Conservation (phyloP, 192 early-diverging fungal genomes). For the Hyaloraphidium curvatum region DNA sequence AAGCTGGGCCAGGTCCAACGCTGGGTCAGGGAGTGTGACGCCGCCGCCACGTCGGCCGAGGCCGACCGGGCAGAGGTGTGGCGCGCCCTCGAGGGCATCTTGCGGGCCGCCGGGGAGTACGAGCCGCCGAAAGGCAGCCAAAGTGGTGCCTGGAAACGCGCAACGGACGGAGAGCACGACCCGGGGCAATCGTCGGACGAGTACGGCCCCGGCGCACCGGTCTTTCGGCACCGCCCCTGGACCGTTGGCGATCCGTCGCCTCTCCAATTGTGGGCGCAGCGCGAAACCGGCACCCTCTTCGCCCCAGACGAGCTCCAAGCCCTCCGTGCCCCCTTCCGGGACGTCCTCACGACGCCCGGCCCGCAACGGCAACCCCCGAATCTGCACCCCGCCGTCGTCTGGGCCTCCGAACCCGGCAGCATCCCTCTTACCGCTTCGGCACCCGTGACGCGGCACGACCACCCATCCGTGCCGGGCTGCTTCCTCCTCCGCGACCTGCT, state of each 20-base stretch:
- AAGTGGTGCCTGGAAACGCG: too few relatives aligned
- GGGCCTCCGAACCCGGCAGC: slow-evolving; percentile 29
- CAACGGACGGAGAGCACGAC: too few relatives aligned
- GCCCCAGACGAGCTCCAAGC: too few relatives aligned
- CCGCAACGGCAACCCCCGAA: slow-evolving; percentile 37
- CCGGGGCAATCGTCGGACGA: too few relatives aligned
- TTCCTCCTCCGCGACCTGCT: slow-evolving; percentile 36
- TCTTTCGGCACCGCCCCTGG: too few relatives aligned
- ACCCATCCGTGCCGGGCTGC: slow-evolving; percentile 32
- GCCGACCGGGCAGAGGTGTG: slow-evolving; percentile 23
- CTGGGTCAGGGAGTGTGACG: slow-evolving; percentile 54
- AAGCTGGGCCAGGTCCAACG: slow-evolving; percentile 41
- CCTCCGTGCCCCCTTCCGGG: slow-evolving; percentile 20
- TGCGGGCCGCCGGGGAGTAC: slow-evolving; percentile 41
- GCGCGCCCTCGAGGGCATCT: slow-evolving; percentile 36
- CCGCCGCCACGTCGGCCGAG: slow-evolving; percentile 25
- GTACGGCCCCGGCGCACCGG: too few relatives aligned
- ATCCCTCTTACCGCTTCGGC: slow-evolving; percentile 18
- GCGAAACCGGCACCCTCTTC: too few relatives aligned
- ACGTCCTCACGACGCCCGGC: slow-evolving; percentile 30
- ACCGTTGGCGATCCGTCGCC: too few relatives aligned
- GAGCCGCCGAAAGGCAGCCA: too few relatives aligned
- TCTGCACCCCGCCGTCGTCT: slow-evolving; percentile 33
- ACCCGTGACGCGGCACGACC: slow-evolving; percentile 19
- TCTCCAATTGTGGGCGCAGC: too few relatives aligned